A percentile compares a stretch with the other conserved stretches of the same genome.
These are phyloP conservation scores for Neurospora sp. DNA, from an alignment of 495 filamentous ascomycete genomes.

Conservation along the genomic window DNA sequence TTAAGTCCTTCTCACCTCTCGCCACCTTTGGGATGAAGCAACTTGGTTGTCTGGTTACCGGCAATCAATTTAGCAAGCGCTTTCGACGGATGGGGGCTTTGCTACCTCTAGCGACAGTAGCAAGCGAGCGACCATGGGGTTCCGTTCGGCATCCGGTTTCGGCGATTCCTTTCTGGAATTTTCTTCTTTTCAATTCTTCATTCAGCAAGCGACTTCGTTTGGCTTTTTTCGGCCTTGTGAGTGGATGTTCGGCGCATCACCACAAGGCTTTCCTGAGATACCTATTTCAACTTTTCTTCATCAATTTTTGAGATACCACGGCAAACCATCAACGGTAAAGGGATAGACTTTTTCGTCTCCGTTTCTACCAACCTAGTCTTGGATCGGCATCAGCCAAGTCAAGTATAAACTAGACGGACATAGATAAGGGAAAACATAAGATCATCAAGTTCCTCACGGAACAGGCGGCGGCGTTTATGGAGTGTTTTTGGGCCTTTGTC, in stretches of 20 bases:
- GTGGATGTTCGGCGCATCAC: not conserved
- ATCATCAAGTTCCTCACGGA: not conserved
- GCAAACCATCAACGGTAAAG: not conserved
- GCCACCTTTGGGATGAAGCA: not conserved
- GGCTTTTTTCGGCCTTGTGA: not conserved
- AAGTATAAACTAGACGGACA: not conserved
- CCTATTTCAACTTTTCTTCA: not conserved
- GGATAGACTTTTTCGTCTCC: not conserved
- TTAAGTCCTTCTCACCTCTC: not conserved
- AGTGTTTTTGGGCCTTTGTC: not conserved
- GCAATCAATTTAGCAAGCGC: not conserved
- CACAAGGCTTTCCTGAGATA: not conserved
- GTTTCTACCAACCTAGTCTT: not conserved
- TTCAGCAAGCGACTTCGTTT: not conserved
- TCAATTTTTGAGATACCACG: not conserved
- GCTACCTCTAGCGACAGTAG: not conserved
- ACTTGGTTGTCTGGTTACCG: not conserved
- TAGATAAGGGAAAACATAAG: not conserved
- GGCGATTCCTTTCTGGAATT: not conserved
- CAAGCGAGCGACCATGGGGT: not conserved
- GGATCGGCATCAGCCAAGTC: not conserved
- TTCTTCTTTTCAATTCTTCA: not conserved
- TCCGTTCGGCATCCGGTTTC: not conserved
- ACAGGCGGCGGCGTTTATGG: not conserved
- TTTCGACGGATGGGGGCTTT: not conserved